Percentiles rank a stretch among this genome's conserved stretches.
Evolutionary conservation across 148 eudicot genomes (phyloP).

Genomic region (Cornus florida): DNA sequence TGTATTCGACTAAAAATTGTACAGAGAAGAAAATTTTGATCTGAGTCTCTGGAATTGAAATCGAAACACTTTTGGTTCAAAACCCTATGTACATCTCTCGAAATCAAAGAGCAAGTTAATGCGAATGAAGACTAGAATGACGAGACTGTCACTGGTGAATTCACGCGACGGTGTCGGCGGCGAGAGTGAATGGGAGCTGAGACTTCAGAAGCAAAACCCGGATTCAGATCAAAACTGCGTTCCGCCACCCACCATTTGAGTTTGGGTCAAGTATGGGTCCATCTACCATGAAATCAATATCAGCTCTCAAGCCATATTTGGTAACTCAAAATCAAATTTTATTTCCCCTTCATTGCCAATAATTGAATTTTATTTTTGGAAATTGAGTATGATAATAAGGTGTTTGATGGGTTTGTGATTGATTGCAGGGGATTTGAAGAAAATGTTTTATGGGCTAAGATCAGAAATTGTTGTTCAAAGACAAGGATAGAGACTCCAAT

Average conservation of each 20-base stretch:
- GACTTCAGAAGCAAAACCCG: conserved; percentile 68
- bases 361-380: too few species aligned
- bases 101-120: conserved; percentile 43
- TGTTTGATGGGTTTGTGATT: conserved; percentile 1
- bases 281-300: too few species aligned
- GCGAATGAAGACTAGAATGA: conserved; percentile 66
- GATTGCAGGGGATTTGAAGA: conserved; percentile 85
- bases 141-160: conserved; percentile 35
- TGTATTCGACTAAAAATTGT: background rate
- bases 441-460: conserved; percentile 73
- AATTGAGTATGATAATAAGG: background rate
- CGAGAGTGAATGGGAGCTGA: conserved; percentile 70
- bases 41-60: background rate
- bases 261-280: conserved; percentile 75
- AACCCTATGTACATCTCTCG: background rate
- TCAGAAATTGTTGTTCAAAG: conserved; percentile 71
- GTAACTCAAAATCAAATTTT: too few species aligned
- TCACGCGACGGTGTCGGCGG: conserved; percentile 22
- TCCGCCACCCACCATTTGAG: conserved; percentile 62
- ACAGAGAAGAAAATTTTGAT: conserved; percentile 12
- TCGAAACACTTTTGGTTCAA: background rate
- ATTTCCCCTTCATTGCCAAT: too few species aligned
- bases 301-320: too few species aligned
- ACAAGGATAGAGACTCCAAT: conserved; percentile 72
- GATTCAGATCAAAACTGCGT: conserved; percentile 48